Percentiles rank a stretch among this genome's conserved stretches.
phyloP scores from a whole-genome alignment of 768 basidiomycete genomes.

The Ephemerocybe angulata region DNA sequence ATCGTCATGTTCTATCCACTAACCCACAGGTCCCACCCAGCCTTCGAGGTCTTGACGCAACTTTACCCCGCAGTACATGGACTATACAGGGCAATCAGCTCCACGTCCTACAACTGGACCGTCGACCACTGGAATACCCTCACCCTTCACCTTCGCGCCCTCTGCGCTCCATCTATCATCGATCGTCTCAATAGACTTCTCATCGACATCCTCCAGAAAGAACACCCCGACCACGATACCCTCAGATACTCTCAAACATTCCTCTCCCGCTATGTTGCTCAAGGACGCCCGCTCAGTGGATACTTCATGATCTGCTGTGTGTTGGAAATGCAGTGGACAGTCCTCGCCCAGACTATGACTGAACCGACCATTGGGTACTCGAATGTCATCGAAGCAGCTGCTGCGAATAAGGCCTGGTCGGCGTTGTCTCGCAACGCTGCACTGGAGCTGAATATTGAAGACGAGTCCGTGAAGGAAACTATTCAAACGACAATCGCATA shows the following conservation, averaged over 20 bases:
- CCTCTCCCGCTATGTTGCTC: slow-evolving; percentile 68
- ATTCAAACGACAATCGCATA: slow-evolving; percentile 51
- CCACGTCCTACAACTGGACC: slow-evolving; percentile 74
- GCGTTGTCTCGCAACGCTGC: slow-evolving; percentile 57
- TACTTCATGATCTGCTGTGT: slow-evolving; percentile 90
- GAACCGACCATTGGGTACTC: slow-evolving; percentile 26
- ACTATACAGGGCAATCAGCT: slow-evolving; percentile 80
- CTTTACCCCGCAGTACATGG: slow-evolving; percentile 82
- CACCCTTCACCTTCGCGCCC: slow-evolving; percentile 46
- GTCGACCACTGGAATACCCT: slow-evolving; percentile 60
- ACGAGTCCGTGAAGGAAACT: slow-evolving; percentile 32
- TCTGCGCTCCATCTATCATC: slow-evolving; percentile 65
- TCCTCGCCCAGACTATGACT: slow-evolving; percentile 67
- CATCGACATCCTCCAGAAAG: slow-evolving; percentile 57
- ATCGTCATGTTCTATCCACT: too few relatives aligned
- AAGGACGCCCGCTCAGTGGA: slow-evolving; percentile 77
- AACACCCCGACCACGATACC: slow-evolving; percentile 45
- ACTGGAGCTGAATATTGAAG: slow-evolving; percentile 35
- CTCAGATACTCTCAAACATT: slow-evolving; percentile 64
- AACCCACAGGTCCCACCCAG: slow-evolving; percentile 33
- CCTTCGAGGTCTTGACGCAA: slow-evolving; percentile 69
- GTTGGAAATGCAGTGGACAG: slow-evolving; percentile 81
- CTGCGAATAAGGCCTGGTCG: slow-evolving; percentile 80
- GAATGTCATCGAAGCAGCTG: slow-evolving; percentile 64
- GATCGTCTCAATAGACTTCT: slow-evolving; percentile 72